Conservation (phyloP, 2,329 filamentous ascomycete species). For the Colletotrichum chrysophilum region DNA sequence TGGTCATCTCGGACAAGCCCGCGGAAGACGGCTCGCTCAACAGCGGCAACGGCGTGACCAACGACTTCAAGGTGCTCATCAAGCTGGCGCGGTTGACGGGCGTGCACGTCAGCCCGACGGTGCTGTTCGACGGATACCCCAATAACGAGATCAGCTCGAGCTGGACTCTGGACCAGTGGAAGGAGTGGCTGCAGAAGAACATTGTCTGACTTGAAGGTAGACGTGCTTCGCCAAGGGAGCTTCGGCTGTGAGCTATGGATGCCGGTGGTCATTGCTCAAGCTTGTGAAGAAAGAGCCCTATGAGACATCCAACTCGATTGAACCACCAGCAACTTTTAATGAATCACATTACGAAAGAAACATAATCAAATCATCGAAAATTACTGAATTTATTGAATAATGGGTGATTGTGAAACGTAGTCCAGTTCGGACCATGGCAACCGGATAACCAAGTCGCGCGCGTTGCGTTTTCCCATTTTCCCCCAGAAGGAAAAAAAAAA, state of each 20-base stretch:
- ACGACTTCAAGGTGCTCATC: constrained; percentile 83
- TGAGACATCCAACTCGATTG: too few species aligned
- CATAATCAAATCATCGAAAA: not conserved
- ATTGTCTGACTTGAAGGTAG: constrained; percentile 38
- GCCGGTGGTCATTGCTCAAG: not conserved
- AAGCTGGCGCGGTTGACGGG: constrained; percentile 81
- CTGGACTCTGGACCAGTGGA: constrained; percentile 83
- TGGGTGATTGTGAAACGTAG: not conserved
- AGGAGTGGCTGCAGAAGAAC: constrained; percentile 75
- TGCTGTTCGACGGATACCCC: constrained; percentile 85
- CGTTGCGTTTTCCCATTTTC: not conserved
- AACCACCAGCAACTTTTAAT: not conserved
- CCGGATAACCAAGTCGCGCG: not conserved
- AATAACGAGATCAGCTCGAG: constrained; percentile 79
- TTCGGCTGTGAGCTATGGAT: not conserved
- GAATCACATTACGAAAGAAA: not conserved
- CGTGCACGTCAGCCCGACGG: constrained; percentile 90
- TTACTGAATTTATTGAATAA: not conserved
- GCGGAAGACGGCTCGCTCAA: constrained; percentile 74
- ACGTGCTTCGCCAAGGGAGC: not conserved
- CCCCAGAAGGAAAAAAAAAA: not conserved
- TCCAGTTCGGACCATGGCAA: not conserved
- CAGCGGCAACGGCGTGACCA: constrained; percentile 79
- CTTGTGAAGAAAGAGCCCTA: not conserved
- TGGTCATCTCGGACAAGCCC: constrained; percentile 73